These are phyloP conservation scores for Adansonia digitata DNA, from an alignment of 345 rosid species.

Conservation along the genomic window DNA sequence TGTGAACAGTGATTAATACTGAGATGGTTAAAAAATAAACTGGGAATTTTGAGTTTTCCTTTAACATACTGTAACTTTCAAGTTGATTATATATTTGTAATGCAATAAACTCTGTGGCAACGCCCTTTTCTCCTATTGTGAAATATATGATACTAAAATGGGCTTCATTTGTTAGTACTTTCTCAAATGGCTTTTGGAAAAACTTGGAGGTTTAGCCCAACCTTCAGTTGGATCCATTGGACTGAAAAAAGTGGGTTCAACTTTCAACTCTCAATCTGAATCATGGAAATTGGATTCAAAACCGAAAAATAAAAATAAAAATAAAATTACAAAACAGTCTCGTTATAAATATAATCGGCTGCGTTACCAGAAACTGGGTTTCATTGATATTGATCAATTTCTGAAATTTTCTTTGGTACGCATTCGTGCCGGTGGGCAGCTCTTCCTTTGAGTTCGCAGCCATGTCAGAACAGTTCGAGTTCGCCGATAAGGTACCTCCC, in stretches of 20 bases:
- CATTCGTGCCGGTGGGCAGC: slow-evolving; percentile 6
- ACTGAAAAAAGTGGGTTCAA: not conserved
- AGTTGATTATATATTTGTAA: not conserved
- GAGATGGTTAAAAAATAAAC: not conserved
- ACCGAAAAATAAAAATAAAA: not conserved
- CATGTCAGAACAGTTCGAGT: slow-evolving; percentile 24
- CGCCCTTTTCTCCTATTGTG: no score
- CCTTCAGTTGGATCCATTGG: not conserved
- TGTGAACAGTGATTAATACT: slow-evolving; percentile 18
- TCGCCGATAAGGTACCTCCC: slow-evolving; percentile 23
- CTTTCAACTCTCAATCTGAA: not conserved
- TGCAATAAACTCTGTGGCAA: not conserved
- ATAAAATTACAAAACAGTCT: not conserved
- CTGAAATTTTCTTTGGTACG: slow-evolving; percentile 8
- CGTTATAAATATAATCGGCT: slow-evolving; percentile 1
- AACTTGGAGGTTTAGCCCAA: not conserved
- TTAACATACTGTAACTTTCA: not conserved
- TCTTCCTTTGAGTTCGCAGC: not conserved
- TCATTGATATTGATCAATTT: not conserved
- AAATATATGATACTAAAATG: no score
- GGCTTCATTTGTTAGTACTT: no score
- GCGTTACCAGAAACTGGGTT: not conserved
- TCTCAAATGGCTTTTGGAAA: no score
- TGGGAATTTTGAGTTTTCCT: not conserved
- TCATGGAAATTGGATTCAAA: no score